A percentile compares a stretch with the other conserved stretches of the same genome.
These are phyloP conservation scores for Rossbeevera mucosa DNA, from an alignment of 768 basidiomycete genomes.

Conservation along the genomic window DNA sequence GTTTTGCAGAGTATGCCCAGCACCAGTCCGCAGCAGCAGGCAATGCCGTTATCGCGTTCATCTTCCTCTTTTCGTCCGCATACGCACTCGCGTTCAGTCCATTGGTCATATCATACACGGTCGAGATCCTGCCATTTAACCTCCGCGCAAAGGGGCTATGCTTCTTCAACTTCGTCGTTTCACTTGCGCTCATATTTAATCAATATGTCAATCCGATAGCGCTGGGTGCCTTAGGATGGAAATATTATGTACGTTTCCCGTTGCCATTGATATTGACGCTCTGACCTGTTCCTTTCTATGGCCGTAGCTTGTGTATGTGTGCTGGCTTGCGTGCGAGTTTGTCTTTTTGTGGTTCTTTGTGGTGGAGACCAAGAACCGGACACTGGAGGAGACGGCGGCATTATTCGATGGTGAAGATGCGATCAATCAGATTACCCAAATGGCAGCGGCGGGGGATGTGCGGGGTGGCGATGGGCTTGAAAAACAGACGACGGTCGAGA, in stretches of 20 bases:
- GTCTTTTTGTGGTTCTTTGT: slow-evolving; percentile 12
- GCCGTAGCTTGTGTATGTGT: slow-evolving; percentile 18
- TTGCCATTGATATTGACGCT: background rate
- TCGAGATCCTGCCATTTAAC: slow-evolving; percentile 78
- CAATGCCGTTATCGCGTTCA: slow-evolving; percentile 47
- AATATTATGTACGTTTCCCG: slow-evolving; percentile 34
- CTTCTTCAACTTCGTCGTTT: slow-evolving; percentile 64
- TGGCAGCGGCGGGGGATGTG: background rate
- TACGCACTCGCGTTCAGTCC: slow-evolving; percentile 77
- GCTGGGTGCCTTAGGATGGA: slow-evolving; percentile 47
- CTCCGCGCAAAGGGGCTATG: slow-evolving; percentile 81
- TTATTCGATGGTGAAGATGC: slow-evolving; percentile 61
- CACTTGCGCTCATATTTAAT: slow-evolving; percentile 69
- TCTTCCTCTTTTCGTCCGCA: slow-evolving; percentile 49
- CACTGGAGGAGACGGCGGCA: slow-evolving; percentile 69
- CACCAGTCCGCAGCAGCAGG: slow-evolving; percentile 42
- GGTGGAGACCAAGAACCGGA: slow-evolving; percentile 34
- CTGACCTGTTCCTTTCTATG: background rate
- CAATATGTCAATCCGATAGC: slow-evolving; percentile 80
- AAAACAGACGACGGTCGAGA: slow-evolving; percentile 1
- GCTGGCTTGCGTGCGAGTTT: slow-evolving; percentile 15
- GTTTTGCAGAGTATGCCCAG: slow-evolving; percentile 53
- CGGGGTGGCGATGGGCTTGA: slow-evolving; percentile 2
- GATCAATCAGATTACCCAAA: slow-evolving; percentile 15
- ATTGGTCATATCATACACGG: slow-evolving; percentile 54